A percentile compares a stretch with the other conserved stretches of the same genome.
Evolutionary conservation across 768 basidiomycete species (phyloP).

Genomic region (Collybia sp.): DNA sequence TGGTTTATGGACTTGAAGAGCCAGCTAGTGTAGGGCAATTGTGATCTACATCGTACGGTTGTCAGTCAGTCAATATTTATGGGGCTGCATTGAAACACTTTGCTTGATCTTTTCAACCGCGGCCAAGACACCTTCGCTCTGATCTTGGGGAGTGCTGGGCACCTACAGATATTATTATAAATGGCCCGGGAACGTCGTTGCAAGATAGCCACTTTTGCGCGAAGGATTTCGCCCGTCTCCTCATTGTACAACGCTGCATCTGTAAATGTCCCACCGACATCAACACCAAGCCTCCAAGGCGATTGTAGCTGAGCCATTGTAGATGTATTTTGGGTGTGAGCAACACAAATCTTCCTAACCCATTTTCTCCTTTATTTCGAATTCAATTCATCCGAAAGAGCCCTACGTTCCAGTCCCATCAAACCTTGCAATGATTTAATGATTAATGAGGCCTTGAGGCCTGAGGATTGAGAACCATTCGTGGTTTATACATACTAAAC

Average conservation of each 20-base stretch:
- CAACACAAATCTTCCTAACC: too few species aligned
- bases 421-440: too few species aligned
- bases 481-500: too few species aligned
- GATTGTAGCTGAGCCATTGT: neutral
- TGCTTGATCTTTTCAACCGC: slow-evolving; percentile 16
- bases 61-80: neutral
- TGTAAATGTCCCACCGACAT: slow-evolving; percentile 20
- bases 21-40: slow-evolving; percentile 7
- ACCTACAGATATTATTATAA: slow-evolving; percentile 5
- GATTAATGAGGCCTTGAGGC: too few species aligned
- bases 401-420: too few species aligned
- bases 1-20: slow-evolving; percentile 15
- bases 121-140: slow-evolving; percentile 19
- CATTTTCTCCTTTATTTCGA: too few species aligned
- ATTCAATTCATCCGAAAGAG: too few species aligned
- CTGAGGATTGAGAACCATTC: too few species aligned
- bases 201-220: slow-evolving; percentile 15
- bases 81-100: neutral
- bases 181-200: neutral
- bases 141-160: slow-evolving; percentile 21
- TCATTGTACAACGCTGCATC: slow-evolving; percentile 21
- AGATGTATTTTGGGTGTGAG: too few species aligned
- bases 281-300: slow-evolving; percentile 20
- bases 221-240: slow-evolving; percentile 15
- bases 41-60: slow-evolving; percentile 8